Percentiles rank a stretch among this genome's conserved stretches.
These are phyloP conservation scores for Tricholoma matsutake DNA, from an alignment of 768 basidiomycete genomes.

Conservation along the genomic window DNA sequence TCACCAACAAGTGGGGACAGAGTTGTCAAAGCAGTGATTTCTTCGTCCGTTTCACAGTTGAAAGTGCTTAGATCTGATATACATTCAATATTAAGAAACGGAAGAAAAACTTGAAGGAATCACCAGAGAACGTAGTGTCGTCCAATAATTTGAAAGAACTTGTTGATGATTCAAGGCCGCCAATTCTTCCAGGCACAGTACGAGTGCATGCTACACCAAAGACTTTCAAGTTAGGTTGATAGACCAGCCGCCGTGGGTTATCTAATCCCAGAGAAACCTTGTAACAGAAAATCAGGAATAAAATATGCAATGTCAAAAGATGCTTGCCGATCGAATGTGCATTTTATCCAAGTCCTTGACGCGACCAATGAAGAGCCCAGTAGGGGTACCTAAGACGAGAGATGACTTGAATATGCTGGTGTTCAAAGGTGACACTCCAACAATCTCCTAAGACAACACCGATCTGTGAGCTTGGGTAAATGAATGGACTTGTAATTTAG, in stretches of 20 bases:
- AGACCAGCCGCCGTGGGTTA: conserved; percentile 63
- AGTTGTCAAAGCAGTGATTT: conserved; percentile 53
- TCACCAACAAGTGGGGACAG: conserved; percentile 30
- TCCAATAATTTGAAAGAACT: conserved; percentile 69
- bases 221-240: conserved; percentile 49
- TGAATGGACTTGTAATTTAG: background rate
- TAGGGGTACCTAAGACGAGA: conserved; percentile 55
- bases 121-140: conserved; percentile 60
- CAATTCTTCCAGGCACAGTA: conserved; percentile 51
- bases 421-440: conserved; percentile 49
- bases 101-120: conserved; percentile 17
- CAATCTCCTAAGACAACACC: conserved; percentile 40
- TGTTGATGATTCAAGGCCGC: conserved; percentile 40
- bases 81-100: background rate
- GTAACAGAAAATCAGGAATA: conserved; percentile 2
- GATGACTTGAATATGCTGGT: conserved; percentile 46
- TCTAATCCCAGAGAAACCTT: conserved; percentile 73
- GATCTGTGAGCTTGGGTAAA: background rate
- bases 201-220: conserved; percentile 68
- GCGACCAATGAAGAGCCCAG: conserved; percentile 59
- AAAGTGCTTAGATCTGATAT: conserved; percentile 45
- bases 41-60: conserved; percentile 52
- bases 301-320: background rate
- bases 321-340: conserved; percentile 72
- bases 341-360: conserved; percentile 71